Base-by-base conservation (phyloP, 1,284 basidiomycete species). In the Mycosarcoma mackinlayi region DNA sequence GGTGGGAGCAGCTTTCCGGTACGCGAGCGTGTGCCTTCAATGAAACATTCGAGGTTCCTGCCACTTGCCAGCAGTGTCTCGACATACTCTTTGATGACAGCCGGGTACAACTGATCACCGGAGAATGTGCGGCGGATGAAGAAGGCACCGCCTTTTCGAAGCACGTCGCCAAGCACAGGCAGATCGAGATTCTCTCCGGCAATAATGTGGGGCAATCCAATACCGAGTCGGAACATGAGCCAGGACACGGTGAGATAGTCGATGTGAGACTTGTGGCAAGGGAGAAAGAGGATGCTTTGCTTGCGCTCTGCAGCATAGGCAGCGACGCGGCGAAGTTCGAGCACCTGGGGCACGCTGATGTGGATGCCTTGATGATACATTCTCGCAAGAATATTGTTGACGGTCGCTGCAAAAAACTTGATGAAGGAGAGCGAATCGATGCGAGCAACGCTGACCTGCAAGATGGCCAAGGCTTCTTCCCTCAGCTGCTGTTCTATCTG, bases 261-360 rank as follows among this genome's bases (percentile, higher is more conserved):
- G 45, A 84, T 83, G 54, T 84, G 83, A 3, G 75, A 78, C 51
- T 84, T 84, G 69, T 84, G 83, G 58, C 82, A 83, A 0, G 83
- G 83, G 6, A 84, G 62, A 27, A 84, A 83, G 50, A 84, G 68
- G 40, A 84, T 73, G 38, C 78, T 79, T 50, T 83, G 80, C 53
- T 80, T 78, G 30, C 75, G 72, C 33, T 77, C 60, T 2, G 77
- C 79, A 0, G 83, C 83, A 16, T 73, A 57, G 11, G 75, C 52
- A 0, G 83, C 83, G 1, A 81, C 77, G 14, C 73, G 49, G 14
- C 79, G 70, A 16, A 81, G 61, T 39, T 78, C 78, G 31, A 81
- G 58, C 11, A 81, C 77, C 42, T 81, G 77, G 0, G 71, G 65
- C 3, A 79, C 74, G 31, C 58, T 74, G 54, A 81, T 76, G 51